Evolutionary conservation across 495 filamentous ascomycete genomes (phyloP), one percentile per base, ranked within the genome.

Genomic region (Hypoxylon rickii): DNA sequence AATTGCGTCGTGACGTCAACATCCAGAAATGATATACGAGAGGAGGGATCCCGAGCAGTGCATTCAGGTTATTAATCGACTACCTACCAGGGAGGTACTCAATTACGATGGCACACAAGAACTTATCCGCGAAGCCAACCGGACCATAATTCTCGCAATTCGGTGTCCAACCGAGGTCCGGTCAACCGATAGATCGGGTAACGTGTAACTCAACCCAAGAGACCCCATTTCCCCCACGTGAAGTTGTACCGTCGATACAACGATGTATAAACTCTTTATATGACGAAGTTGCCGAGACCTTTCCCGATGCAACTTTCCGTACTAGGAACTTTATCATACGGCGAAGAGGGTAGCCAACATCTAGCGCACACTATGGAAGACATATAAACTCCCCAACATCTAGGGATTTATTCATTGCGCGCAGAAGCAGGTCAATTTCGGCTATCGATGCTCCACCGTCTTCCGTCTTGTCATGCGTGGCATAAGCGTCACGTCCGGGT

Each of bases 91-190:
- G n/a, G n/a, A n/a, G n/a, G n/a, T n/a, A n/a, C n/a, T n/a, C n/a
- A n/a, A 8, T 22, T 33, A 11, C 17, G 20, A 29, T 37, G 18
- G 37, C 38, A 21, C 31, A 44, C 51, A n/a, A 44, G 8, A 47
- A 55, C 47, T 53, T 50, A 41, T 44, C 49, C 47, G 47, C 43
- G 38, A 43, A 52, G 37, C 37, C 56, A 47, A 32, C 43, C 38
- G 48, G 40, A 38, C 38, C 43, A 16, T 43, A 44, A 48, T 38
- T 45, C 42, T 48, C 33, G 32, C 32, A 53, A 43, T 4, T 63
- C 53, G 32, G 33, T 19, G 19, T 52, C 38, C 47, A 53, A 31
- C 59, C 59, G 59, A 63, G 59, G 52, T 63, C 49, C 48, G 48
- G 34, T 40, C 39, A 49, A 36, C 53, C 59, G 59, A 47, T 38